These are phyloP conservation scores for Verticillium albo-atrum DNA, from an alignment of 2,329 filamentous ascomycete genomes.

Conservation along the genomic window DNA sequence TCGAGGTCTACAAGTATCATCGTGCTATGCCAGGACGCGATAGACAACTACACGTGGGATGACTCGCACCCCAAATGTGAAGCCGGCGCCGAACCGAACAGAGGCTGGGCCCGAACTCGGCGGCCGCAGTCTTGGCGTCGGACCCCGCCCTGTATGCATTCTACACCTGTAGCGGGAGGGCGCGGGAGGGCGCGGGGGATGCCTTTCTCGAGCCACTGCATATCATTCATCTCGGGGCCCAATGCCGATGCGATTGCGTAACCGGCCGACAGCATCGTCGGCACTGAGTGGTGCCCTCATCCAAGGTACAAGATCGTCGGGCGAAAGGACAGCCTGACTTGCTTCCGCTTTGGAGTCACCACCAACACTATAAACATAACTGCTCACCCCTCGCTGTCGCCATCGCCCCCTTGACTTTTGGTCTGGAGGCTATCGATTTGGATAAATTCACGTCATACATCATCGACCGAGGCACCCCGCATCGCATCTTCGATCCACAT, in stretches of 20 bases:
- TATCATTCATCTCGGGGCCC: not conserved
- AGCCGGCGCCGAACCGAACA: not conserved
- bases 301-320: not conserved
- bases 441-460: not conserved
- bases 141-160: not conserved
- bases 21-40: no score
- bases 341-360: not conserved
- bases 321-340: not conserved
- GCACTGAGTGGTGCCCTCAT: not conserved
- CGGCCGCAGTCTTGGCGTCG: not conserved
- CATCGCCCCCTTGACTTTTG: not conserved
- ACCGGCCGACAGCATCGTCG: not conserved
- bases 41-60: not conserved
- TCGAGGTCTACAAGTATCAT: no score
- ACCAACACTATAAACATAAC: not conserved
- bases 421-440: no score
- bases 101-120: not conserved
- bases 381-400: not conserved
- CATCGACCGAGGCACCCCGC: not conserved
- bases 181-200: not conserved
- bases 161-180: not conserved
- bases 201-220: not conserved
- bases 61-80: not conserved
- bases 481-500: not conserved
- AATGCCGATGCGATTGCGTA: not conserved